These are phyloP conservation scores for Dictyostelium gargantuum DNA, from an alignment of 208 protist species.

Conservation along the genomic window DNA sequence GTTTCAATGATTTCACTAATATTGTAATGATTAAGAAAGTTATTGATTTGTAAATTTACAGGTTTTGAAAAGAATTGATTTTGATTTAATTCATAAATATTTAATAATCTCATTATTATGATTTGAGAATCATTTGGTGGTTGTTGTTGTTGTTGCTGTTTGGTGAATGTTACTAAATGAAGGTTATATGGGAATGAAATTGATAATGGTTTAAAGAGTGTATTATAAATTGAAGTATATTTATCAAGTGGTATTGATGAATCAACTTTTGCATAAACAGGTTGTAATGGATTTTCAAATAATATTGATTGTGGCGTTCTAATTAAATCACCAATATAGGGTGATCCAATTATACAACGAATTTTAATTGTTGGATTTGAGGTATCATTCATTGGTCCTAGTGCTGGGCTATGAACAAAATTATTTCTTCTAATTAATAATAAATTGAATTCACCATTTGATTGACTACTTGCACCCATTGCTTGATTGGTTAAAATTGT, in stretches of 20 bases:
- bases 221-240: background rate
- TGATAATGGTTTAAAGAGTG: background rate
- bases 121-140: too few species aligned
- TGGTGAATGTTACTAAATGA: slow-evolving; percentile 7
- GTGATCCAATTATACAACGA: background rate
- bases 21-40: background rate
- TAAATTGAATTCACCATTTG: background rate
- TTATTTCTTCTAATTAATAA: slow-evolving; percentile 25
- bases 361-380: background rate
- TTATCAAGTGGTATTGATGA: background rate
- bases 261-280: background rate
- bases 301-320: slow-evolving; percentile 28
- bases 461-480: background rate
- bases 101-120: slow-evolving; percentile 5
- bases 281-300: slow-evolving; percentile 26
- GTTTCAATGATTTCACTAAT: background rate
- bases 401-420: background rate
- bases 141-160: slow-evolving; percentile 2
- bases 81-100: slow-evolving; percentile 54
- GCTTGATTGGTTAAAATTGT: background rate
- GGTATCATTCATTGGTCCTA: slow-evolving; percentile 29
- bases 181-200: background rate
- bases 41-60: background rate
- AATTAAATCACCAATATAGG: background rate
- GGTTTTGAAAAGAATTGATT: background rate